phyloP scores from a whole-genome alignment of 164 flowering plant genomes.

The Cinnamomum chago region DNA sequence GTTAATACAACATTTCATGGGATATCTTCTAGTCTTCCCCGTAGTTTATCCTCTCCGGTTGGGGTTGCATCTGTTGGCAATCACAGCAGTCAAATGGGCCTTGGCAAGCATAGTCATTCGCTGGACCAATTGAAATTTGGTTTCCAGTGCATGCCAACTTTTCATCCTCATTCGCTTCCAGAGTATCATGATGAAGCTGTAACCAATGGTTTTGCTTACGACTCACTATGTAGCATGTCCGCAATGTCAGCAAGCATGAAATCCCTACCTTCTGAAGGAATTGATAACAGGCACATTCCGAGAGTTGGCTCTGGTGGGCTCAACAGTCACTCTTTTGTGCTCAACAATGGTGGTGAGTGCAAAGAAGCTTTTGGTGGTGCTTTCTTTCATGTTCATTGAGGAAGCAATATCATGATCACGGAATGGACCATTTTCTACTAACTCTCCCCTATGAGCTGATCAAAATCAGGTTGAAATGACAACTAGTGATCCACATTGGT shows the following conservation, averaged over 20 bases:
- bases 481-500: too few relatives aligned
- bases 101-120: constrained; percentile 33
- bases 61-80: constrained; percentile 35
- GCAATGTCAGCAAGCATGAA: constrained; percentile 31
- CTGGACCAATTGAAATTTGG: constrained; percentile 41
- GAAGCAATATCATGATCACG: too few relatives aligned
- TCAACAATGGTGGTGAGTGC: constrained; percentile 45
- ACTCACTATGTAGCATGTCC: constrained; percentile 28
- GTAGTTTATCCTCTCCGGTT: constrained; percentile 37
- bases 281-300: constrained; percentile 35
- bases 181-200: constrained; percentile 51
- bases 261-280: constrained; percentile 35
- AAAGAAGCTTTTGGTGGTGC: neutral
- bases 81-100: constrained; percentile 24
- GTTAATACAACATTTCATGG: constrained; percentile 36
- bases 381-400: neutral
- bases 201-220: constrained; percentile 34
- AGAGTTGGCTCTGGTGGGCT: constrained; percentile 37
- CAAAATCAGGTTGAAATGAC: too few relatives aligned
- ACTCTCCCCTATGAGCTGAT: too few relatives aligned
- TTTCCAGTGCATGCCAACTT: constrained; percentile 26
- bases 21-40: constrained; percentile 48
- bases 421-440: too few relatives aligned
- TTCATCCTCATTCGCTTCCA: constrained; percentile 51
- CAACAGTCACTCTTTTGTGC: constrained; percentile 30